Evolutionary conservation across 2,329 filamentous ascomycete genomes (phyloP), one percentile per base, ranked within the genome.

Genomic region (Calcarisporium arbuscula): DNA sequence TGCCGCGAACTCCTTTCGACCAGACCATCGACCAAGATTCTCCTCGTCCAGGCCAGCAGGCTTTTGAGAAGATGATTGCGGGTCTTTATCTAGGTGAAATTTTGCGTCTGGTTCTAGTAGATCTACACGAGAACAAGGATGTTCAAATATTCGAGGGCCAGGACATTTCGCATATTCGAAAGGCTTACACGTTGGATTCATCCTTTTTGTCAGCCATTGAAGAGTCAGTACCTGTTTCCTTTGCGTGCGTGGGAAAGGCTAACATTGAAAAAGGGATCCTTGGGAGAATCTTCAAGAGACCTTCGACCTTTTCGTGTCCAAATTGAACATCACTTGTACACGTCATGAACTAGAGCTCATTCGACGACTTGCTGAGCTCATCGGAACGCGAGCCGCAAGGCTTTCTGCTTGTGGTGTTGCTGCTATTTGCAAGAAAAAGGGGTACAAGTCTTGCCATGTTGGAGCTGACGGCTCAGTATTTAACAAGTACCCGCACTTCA

Each of bases 401-500:
- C 77, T 98, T 34, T 95, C 89, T 12, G 82, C 90, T 18, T 96
- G 92, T 54, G 92, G 92, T 64, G 86, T 98, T 35, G 88, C 90
- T 10, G 92, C 90, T 39, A 95, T 98, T 54, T 88, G 85, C 74
- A 94, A 82, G 67, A 96, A 96, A 80, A 96, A 95, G 76, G 75
- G 77, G 48, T 90, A 89, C 62, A 66, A 83, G 54, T 74, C 76
- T 23, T 94, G 86, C 68, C 92, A 96, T 61, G 92, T 98, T 27
- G 92, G 92, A 51, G 92, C 92, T 33, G 92, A 98, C 56, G 92
- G 92, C 23, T 94, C 86, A 14, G 90, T 98, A 35, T 98, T 98
- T 70, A 95, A 95, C 74, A 96, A 96, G 62, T 98, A 98, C 66
- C 92, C 92, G 10, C 85, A 95, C 65, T 98, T 98, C 77, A 95